Evolutionary conservation across 805 yeast genomes (phyloP), one percentile per base, ranked within the genome.

Genomic region (Huiozyma naganishii): DNA sequence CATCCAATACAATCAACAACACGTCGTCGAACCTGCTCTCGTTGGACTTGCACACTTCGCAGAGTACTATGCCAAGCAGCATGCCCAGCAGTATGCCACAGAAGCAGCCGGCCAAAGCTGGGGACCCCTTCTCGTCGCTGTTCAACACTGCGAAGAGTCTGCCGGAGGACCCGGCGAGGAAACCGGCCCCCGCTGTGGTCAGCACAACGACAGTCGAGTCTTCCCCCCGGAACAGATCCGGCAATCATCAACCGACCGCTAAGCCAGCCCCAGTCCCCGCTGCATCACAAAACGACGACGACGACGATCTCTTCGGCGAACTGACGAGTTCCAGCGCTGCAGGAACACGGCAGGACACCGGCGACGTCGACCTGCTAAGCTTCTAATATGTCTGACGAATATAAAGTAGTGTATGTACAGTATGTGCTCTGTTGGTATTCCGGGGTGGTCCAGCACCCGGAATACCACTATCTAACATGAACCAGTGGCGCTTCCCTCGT

Each of bases 91-190:
- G n/a, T 41, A 40, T 13, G 17, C 41, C 41, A 6, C 6, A 41
- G 62, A 6, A 38, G 6, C 27, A 32, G 27, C 57, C 72, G 7
- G 66, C 72, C 42, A 8, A 11, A 9, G 69, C 67, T 43, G 69
- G 67, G 46, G 92, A 83, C 56, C 83, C 89, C 0, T 83, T 83
- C 62, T 80, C 89, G 27, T 77, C 83, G 3, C 67, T 83, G 49
- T 78, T 83, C 53, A 68, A 76, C 7, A 64, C 76, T 28, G 94
- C 94, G 6, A 30, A 30, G 33, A 17, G 23, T 17, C 23, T 17
- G 23, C 23, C 23, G 23, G 23, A 17, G 23, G 23, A 17, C 23
- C 23, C 23, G 4, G 23, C 23, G 4, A 17, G 23, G 23, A 17
- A 17, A 17, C 23, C 23, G 23, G 23, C 23, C 23, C 23, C 23